Evolutionary conservation across 192 early-diverging fungal genomes (phyloP).

Genomic region (Entophlyctis luteolus): DNA sequence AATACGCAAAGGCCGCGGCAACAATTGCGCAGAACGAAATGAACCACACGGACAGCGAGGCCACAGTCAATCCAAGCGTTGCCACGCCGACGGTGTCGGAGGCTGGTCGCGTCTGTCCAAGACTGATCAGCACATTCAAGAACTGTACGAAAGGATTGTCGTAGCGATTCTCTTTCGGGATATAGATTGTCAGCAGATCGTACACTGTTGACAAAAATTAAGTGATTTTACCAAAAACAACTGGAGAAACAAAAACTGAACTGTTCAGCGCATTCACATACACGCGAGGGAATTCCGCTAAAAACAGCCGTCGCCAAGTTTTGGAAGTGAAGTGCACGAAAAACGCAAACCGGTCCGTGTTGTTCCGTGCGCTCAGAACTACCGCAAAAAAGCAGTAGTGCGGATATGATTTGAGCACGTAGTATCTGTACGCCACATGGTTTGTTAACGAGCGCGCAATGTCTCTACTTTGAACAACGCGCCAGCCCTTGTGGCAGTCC

Average conservation of each 20-base stretch:
- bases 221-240: no score
- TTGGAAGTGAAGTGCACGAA: conserved; percentile 84
- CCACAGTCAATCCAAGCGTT: conserved; percentile 37
- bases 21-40: conserved; percentile 43
- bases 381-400: conserved; percentile 79
- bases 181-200: conserved; percentile 31
- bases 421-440: conserved; percentile 70
- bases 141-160: conserved; percentile 6
- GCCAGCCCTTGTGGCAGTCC: conserved; percentile 65
- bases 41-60: conserved; percentile 65
- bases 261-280: conserved; percentile 49
- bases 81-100: not conserved
- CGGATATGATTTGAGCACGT: conserved; percentile 66
- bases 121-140: not conserved
- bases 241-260: conserved; percentile 2
- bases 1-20: conserved; percentile 64
- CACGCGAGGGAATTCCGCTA: conserved; percentile 79
- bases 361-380: conserved; percentile 63
- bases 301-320: conserved; percentile 78
- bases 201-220: conserved; percentile 10
- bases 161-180: not conserved
- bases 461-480: conserved; percentile 63
- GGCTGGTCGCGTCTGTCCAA: not conserved
- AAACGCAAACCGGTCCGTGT: conserved; percentile 68
- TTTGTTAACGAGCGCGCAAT: conserved; percentile 76